Percentiles rank a stretch among this genome's conserved stretches.
phyloP scores from a whole-genome alignment of 1,284 basidiomycete genomes.

The Neonothopanus nambi region DNA sequence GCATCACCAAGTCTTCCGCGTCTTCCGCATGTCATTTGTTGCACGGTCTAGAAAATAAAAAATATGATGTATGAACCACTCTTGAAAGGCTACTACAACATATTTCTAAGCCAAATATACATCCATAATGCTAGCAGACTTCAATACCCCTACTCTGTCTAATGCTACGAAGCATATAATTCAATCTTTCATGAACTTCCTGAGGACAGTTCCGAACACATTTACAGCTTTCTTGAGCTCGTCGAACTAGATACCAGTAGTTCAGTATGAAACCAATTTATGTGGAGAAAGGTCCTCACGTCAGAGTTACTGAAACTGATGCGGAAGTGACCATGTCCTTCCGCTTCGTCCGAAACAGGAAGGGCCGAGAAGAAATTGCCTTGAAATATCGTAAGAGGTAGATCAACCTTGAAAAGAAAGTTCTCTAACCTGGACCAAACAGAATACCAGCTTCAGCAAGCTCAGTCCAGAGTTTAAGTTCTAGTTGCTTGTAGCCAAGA shows the following conservation, averaged over 20 bases:
- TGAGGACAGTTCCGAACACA: constrained; percentile 42
- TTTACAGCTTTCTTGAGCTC: constrained; percentile 45
- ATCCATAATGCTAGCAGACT: not conserved
- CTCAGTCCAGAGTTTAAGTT: constrained; percentile 56
- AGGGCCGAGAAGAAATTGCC: constrained; percentile 53
- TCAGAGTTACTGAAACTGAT: constrained; percentile 60
- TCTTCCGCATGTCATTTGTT: no score
- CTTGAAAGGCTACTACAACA: no score
- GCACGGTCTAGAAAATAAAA: no score
- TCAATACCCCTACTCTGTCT: not conserved
- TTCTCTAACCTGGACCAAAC: constrained; percentile 50
- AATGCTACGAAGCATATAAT: no score
- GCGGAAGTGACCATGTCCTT: constrained; percentile 56
- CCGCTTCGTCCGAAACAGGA: constrained; percentile 28
- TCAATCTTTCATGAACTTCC: constrained; percentile 29
- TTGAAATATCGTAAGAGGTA: constrained; percentile 11
- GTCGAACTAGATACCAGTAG: constrained; percentile 29
- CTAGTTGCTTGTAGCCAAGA: constrained; percentile 45
- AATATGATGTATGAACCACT: no score
- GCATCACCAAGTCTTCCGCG: no score
- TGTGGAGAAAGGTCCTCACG: constrained; percentile 35
- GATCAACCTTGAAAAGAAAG: not conserved
- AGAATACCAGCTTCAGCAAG: constrained; percentile 64
- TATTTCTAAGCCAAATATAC: no score
- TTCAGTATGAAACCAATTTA: not conserved